phyloP scores from a whole-genome alignment of 1,284 basidiomycete genomes.

The Apiotrichum sp. region DNA sequence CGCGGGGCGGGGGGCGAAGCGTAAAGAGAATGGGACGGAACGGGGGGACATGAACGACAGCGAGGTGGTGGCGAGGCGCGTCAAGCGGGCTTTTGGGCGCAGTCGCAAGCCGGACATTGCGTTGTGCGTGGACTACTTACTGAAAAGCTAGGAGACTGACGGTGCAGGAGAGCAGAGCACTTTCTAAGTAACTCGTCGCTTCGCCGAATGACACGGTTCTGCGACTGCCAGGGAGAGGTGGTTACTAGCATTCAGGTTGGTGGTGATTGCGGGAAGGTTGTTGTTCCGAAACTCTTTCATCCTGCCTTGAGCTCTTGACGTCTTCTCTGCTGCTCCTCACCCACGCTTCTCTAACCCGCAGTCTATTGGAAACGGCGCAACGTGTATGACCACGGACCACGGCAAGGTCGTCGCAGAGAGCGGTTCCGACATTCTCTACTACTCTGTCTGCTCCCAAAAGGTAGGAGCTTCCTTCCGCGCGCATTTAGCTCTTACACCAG shows the following conservation, averaged over 20 bases:
- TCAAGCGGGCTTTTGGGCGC: neutral
- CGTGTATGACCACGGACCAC: conserved; percentile 30
- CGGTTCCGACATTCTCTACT: neutral
- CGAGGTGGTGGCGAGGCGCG: neutral
- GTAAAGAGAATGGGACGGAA: no score
- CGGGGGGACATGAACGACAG: neutral
- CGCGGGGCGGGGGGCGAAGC: no score
- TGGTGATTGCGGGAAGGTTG: neutral
- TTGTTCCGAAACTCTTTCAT: no score
- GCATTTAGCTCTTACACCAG: conserved; percentile 7
- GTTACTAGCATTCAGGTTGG: conserved; percentile 29
- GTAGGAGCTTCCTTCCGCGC: conserved; percentile 6
- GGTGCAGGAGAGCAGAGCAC: neutral
- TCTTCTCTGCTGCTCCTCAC: neutral
- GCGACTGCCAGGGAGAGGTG: conserved; percentile 28
- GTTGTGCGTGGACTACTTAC: neutral
- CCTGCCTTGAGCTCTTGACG: no score
- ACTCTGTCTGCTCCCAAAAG: conserved; percentile 26
- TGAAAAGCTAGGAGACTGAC: neutral
- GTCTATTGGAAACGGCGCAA: conserved; percentile 1
- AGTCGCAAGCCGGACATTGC: no score
- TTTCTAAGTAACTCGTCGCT: neutral
- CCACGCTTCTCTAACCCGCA: neutral
- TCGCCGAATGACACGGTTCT: conserved; percentile 2
- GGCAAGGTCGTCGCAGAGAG: conserved; percentile 25